These are phyloP conservation scores for Detonula confervacea DNA, from an alignment of 352 stramenopile species.

Conservation along the genomic window DNA sequence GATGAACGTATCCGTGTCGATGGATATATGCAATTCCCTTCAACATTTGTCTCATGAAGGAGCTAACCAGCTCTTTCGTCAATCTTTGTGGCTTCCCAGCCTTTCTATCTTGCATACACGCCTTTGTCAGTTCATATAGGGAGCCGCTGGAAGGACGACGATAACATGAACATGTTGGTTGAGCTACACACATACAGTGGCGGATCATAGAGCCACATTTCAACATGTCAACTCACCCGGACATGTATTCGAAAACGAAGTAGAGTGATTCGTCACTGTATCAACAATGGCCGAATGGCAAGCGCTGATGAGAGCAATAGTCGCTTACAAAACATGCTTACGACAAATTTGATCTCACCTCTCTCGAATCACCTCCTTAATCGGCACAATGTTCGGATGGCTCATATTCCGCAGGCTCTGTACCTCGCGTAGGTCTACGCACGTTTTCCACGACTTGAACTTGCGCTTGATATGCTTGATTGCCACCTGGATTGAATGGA, in stretches of 20 bases:
- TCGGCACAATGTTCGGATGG: conserved; percentile 97
- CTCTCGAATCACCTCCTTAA: conserved; percentile 97
- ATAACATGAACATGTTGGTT: too few species aligned
- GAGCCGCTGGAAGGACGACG: conserved; percentile 45
- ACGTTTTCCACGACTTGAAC: conserved; percentile 90
- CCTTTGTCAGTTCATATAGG: conserved; percentile 44
- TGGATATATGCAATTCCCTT: conserved; percentile 98
- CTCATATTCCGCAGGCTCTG: conserved; percentile 77
- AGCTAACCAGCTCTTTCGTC: conserved; percentile 83
- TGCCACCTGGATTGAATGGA: conserved; percentile 45
- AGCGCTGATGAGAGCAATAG: background rate
- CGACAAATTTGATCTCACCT: conserved; percentile 78
- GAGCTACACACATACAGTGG: too few species aligned
- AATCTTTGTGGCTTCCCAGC: background rate
- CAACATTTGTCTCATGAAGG: conserved; percentile 98
- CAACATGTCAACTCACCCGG: conserved; percentile 76
- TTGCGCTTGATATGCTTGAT: conserved; percentile 78
- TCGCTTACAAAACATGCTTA: too few species aligned
- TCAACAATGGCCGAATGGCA: background rate
- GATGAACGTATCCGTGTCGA: conserved; percentile 97
- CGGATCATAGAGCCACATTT: too few species aligned
- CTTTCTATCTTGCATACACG: conserved; percentile 21
- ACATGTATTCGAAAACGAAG: conserved; percentile 99
- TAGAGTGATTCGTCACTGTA: conserved; percentile 87
- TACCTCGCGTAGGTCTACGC: conserved; percentile 96